A percentile compares a stretch with the other conserved stretches of the same genome.
These are phyloP conservation scores for Fomes fomentarius DNA, from an alignment of 1,284 basidiomycete genomes.

Conservation along the genomic window DNA sequence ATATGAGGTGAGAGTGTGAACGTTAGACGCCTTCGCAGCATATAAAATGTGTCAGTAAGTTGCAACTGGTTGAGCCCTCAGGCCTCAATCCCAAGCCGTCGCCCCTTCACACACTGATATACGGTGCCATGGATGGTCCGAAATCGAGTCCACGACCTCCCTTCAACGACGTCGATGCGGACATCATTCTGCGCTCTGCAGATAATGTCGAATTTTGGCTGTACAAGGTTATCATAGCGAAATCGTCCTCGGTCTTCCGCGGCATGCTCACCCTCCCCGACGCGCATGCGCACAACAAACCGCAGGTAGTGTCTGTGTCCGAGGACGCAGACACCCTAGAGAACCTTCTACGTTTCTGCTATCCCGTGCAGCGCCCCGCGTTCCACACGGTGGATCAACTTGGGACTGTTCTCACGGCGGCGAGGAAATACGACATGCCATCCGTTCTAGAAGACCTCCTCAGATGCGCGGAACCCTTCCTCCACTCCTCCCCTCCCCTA, in stretches of 20 bases:
- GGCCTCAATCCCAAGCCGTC: no score
- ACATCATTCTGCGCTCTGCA: conserved; percentile 24
- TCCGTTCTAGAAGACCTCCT: conserved; percentile 46
- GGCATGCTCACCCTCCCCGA: conserved; percentile 20
- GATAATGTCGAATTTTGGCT: conserved; percentile 22
- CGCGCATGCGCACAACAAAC: neutral
- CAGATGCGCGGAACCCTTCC: conserved; percentile 48
- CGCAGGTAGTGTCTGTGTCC: conserved; percentile 11
- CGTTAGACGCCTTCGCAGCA: no score
- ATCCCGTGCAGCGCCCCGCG: conserved; percentile 12
- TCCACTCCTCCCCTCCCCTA: neutral
- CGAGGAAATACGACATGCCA: conserved; percentile 65
- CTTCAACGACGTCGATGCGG: conserved; percentile 22
- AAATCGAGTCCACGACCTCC: neutral
- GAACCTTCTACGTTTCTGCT: conserved; percentile 16
- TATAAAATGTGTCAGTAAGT: no score
- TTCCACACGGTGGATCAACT: conserved; percentile 49
- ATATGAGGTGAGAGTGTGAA: no score
- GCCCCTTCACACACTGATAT: no score
- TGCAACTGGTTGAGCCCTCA: no score
- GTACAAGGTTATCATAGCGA: conserved; percentile 23
- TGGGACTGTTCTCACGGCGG: conserved; percentile 49
- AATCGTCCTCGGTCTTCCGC: conserved; percentile 25
- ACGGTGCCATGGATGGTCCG: neutral
- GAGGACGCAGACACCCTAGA: conserved; percentile 19